Conservation (phyloP, 2,329 filamentous ascomycete genomes). For the Sporothrix brunneoviolacea region DNA sequence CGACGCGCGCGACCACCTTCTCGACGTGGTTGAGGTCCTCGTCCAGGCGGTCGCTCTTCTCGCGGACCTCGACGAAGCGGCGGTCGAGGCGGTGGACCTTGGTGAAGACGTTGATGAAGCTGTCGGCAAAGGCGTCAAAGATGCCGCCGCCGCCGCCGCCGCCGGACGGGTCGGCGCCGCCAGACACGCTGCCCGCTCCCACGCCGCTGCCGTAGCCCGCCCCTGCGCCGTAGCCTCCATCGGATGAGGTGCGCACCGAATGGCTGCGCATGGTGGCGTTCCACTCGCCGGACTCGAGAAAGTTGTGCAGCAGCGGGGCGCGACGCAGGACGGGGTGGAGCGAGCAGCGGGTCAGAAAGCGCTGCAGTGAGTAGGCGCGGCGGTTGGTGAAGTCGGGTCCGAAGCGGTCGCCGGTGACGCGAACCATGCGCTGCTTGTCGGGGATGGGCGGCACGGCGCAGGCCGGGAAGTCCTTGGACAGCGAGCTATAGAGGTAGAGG, state of each 20-base stretch:
- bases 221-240: slow-evolving; percentile 41
- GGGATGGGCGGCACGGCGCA: slow-evolving; percentile 90
- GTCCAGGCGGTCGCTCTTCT: slow-evolving; percentile 87
- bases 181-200: slow-evolving; percentile 47
- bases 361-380: slow-evolving; percentile 81
- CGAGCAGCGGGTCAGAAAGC: slow-evolving; percentile 80
- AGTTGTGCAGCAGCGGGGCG: slow-evolving; percentile 74
- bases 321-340: slow-evolving; percentile 85
- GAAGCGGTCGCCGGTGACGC: slow-evolving; percentile 93
- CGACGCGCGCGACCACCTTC: slow-evolving; percentile 89
- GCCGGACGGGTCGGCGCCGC: slow-evolving; percentile 36
- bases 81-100: slow-evolving; percentile 94
- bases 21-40: slow-evolving; percentile 90
- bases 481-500: slow-evolving; percentile 87
- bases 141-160: slow-evolving; percentile 41
- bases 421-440: slow-evolving; percentile 99
- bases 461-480: slow-evolving; percentile 81
- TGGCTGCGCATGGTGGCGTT: slow-evolving; percentile 88
- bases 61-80: slow-evolving; percentile 88
- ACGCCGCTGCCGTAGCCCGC: slow-evolving; percentile 29
- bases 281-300: slow-evolving; percentile 92
- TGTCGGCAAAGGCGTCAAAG: slow-evolving; percentile 92
- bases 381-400: slow-evolving; percentile 85
- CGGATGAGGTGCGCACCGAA: slow-evolving; percentile 49
- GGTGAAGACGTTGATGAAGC: slow-evolving; percentile 92